phyloP scores from a whole-genome alignment of 192 early-diverging fungal species.

The Linnemannia hyalina region DNA sequence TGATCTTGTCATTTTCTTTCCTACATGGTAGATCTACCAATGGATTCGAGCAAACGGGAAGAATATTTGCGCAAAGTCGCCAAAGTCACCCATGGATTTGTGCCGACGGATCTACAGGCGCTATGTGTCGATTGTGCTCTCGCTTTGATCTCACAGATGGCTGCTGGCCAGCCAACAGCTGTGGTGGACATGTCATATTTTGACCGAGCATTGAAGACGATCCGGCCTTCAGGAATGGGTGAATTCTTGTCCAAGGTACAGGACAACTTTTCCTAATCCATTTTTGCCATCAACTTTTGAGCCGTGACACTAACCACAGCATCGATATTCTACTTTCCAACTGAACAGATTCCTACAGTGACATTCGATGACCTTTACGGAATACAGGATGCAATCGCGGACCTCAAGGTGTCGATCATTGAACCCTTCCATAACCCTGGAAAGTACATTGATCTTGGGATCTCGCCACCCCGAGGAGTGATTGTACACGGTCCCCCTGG shows the following conservation, averaged over 20 bases:
- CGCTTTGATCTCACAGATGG: conserved; percentile 57
- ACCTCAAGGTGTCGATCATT: conserved; percentile 71
- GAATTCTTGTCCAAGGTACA: conserved; percentile 63
- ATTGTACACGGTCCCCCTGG: conserved; percentile 92
- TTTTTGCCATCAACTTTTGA: neutral
- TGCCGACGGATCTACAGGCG: conserved; percentile 83
- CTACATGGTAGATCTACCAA: conserved; percentile 59
- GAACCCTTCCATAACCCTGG: conserved; percentile 67
- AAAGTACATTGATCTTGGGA: conserved; percentile 69
- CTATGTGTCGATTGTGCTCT: conserved; percentile 68
- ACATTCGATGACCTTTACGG: conserved; percentile 84
- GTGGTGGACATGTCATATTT: conserved; percentile 53
- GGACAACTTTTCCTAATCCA: neutral
- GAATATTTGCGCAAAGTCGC: conserved; percentile 61
- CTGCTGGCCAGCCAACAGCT: conserved; percentile 20
- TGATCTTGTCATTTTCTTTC: neutral
- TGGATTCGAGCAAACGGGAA: conserved; percentile 36
- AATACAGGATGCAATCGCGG: conserved; percentile 73
- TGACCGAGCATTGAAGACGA: conserved; percentile 51
- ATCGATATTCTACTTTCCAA: neutral
- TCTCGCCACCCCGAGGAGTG: conserved; percentile 82
- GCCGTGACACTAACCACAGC: neutral
- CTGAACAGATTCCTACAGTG: conserved; percentile 68
- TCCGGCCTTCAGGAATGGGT: conserved; percentile 70
- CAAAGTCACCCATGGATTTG: conserved; percentile 80